Evolutionary conservation across 129 eudicot genomes (phyloP), one percentile per base, ranked within the genome.

Genomic region (Centrapalus pauciflorus): DNA sequence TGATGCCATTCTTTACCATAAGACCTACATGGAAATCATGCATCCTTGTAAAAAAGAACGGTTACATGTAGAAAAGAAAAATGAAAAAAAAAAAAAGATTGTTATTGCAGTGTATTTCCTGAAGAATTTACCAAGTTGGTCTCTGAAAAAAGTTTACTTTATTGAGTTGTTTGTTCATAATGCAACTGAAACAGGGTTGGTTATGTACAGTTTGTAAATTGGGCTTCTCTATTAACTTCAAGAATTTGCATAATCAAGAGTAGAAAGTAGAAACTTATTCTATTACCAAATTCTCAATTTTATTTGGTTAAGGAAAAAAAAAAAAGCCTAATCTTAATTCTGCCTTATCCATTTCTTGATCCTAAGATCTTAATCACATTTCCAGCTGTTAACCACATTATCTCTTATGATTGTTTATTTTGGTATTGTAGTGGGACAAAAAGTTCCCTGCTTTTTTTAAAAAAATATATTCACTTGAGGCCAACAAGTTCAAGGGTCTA

Each of bases 301-400:
- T n/a, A n/a, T n/a, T n/a, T n/a, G n/a, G n/a, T n/a, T n/a, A n/a
- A n/a, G n/a, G n/a, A n/a, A n/a, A 41, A 11, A 51, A 54, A 35
- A 23, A 27, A 2, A 66, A 29, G 61, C 6, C 14, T 55, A 43
- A 55, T 41, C 40, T 23, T 55, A 67, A 41, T 57, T 66, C 58
- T 55, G 51, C 54, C 73, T 74, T 74, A 74, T 74, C 79, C 68
- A 66, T 33, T 74, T 43, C 55, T 66, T 66, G 79, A 64, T 64
- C 32, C 32, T 55, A 64, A 29, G 66, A 74, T 66, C 61, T 66
- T 66, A 58, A 56, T 68, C 27, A 74, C 67, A 74, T 74, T 74
- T 66, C 73, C 73, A 74, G 79, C 67, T 74, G 73, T 56, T 64
- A 63, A 50, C 52, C 60, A 56, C 45, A 25, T 66, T 56, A 74